These are phyloP conservation scores for Kodamaea derodonti DNA, from an alignment of 1,139 yeast genomes.

Conservation along the genomic window DNA sequence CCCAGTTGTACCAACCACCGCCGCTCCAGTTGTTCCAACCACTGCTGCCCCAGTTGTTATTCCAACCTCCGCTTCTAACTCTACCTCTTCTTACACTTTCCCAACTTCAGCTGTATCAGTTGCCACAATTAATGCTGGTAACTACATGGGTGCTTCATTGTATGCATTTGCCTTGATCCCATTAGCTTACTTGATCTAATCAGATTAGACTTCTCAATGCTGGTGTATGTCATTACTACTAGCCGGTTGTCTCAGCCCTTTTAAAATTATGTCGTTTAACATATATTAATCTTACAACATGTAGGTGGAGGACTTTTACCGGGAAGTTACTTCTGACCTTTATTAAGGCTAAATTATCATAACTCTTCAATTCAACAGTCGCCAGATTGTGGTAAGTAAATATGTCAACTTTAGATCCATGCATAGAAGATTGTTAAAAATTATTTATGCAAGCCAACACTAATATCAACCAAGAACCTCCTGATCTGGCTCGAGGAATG, in stretches of 20 bases:
- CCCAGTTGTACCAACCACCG: slow-evolving; percentile 5
- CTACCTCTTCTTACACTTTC: slow-evolving; percentile 5
- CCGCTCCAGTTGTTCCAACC: slow-evolving; percentile 5
- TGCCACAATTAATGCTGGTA: slow-evolving; percentile 12
- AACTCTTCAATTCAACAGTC: too few relatives aligned
- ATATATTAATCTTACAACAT: too few relatives aligned
- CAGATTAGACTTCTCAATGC: not conserved
- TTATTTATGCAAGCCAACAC: too few relatives aligned
- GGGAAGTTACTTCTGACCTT: too few relatives aligned
- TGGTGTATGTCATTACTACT: not conserved
- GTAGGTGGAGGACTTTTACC: too few relatives aligned
- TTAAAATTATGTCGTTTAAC: too few relatives aligned
- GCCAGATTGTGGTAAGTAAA: too few relatives aligned
- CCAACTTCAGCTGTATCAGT: slow-evolving; percentile 3
- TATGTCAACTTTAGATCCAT: too few relatives aligned
- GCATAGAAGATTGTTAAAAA: too few relatives aligned
- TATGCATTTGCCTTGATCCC: slow-evolving; percentile 20
- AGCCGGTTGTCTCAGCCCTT: not conserved
- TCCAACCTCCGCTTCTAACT: slow-evolving; percentile 4
- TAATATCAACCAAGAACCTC: too few relatives aligned
- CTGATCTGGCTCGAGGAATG: too few relatives aligned
- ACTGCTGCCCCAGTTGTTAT: slow-evolving; percentile 6
- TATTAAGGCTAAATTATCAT: too few relatives aligned
- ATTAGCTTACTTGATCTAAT: slow-evolving; percentile 23
- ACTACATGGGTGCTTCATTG: slow-evolving; percentile 15